Evolutionary conservation across 345 rosid genomes (phyloP).

Genomic region (Populus nigra): DNA sequence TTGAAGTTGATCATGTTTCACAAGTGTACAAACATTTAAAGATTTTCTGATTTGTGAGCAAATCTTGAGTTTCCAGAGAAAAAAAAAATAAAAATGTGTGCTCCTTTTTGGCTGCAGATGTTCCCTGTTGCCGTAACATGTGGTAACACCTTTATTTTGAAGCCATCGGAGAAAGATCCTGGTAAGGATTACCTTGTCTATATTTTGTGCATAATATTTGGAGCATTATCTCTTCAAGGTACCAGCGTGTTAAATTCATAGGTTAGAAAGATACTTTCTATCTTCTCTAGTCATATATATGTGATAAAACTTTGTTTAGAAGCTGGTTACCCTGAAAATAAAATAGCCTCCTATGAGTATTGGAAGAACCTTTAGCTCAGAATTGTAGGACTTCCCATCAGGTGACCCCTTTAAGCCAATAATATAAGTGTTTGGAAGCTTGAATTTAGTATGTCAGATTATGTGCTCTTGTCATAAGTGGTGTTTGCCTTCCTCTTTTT

Average conservation of each 20-base stretch:
- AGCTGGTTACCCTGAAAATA: background rate
- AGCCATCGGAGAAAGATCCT: slow-evolving; percentile 99
- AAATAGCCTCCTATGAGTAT: background rate
- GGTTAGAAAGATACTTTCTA: background rate
- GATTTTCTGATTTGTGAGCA: background rate
- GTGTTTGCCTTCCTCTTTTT: background rate
- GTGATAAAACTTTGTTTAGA: background rate
- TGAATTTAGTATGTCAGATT: background rate
- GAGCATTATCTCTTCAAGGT: background rate
- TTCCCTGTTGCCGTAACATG: slow-evolving; percentile 91
- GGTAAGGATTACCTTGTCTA: slow-evolving; percentile 42
- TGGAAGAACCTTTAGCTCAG: background rate
- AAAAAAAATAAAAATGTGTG: slow-evolving; percentile 1
- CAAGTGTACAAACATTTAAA: background rate
- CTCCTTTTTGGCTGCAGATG: slow-evolving; percentile 62
- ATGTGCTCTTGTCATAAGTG: background rate
- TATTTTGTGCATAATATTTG: background rate
- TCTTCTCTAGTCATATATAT: background rate
- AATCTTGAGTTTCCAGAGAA: background rate
- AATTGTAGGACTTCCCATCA: background rate
- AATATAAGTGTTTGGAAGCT: background rate
- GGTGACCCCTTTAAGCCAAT: background rate
- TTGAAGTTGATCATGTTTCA: background rate
- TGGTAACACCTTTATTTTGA: slow-evolving; percentile 86
- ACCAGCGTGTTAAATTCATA: background rate